A percentile compares a stretch with the other conserved stretches of the same genome.
These are phyloP conservation scores for Irpex lacteus DNA, from an alignment of 1,284 basidiomycete species.

Conservation along the genomic window DNA sequence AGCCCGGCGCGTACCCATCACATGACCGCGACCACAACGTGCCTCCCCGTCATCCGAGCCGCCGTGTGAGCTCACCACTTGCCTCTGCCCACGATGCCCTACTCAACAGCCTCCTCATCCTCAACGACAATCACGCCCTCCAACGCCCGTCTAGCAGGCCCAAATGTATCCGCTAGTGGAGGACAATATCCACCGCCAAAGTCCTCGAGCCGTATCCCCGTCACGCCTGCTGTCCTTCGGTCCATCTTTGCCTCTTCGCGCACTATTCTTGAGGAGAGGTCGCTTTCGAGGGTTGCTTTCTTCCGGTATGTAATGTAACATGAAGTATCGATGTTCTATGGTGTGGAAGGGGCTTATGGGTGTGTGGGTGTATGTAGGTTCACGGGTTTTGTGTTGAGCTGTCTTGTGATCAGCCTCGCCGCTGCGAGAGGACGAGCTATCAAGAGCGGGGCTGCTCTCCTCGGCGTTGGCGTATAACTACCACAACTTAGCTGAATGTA, in stretches of 20 bases:
- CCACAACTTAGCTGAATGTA: no score
- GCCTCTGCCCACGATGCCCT: neutral
- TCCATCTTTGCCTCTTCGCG: conserved; percentile 82
- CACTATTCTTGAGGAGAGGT: conserved; percentile 73
- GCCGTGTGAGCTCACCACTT: neutral
- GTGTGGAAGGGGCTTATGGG: no score
- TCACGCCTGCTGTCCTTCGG: conserved; percentile 74
- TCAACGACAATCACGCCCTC: conserved; percentile 10
- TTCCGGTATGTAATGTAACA: conserved; percentile 53
- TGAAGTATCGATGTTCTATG: no score
- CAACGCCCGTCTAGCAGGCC: conserved; percentile 8
- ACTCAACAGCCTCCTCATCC: neutral
- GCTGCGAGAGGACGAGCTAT: conserved; percentile 68
- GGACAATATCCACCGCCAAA: conserved; percentile 23
- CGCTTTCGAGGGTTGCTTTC: conserved; percentile 78
- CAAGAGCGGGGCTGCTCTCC: conserved; percentile 56
- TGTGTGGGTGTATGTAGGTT: conserved; percentile 43
- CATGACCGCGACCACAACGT: conserved; percentile 1
- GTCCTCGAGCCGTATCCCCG: conserved; percentile 61
- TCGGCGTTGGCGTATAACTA: conserved; percentile 42
- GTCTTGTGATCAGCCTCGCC: conserved; percentile 70
- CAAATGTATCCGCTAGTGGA: neutral
- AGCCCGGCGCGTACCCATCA: neutral
- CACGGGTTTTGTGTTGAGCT: conserved; percentile 76
- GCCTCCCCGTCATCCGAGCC: no score